Evolutionary conservation across 305 asterid species (phyloP).

Genomic region (Rubia balearica): DNA sequence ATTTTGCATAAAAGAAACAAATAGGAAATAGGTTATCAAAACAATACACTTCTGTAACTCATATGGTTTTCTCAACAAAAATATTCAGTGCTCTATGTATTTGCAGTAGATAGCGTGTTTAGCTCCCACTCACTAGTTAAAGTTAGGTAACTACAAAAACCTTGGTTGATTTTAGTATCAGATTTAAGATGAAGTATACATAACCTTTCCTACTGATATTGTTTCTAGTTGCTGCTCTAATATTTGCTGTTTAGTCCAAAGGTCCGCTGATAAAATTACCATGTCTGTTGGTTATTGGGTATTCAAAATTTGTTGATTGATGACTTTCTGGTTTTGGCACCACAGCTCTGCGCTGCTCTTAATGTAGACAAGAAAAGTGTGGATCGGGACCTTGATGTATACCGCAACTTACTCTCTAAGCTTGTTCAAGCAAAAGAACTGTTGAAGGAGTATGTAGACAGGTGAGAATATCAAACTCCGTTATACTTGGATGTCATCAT

Average conservation of each 20-base stretch:
- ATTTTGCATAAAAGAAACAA: not conserved
- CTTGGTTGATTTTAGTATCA: not conserved
- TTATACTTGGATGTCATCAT: not conserved
- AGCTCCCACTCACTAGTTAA: not conserved
- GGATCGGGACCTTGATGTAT: constrained; percentile 95
- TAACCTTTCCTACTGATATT: not conserved
- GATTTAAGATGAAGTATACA: not conserved
- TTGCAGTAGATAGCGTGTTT: not conserved
- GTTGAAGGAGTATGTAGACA: constrained; percentile 78
- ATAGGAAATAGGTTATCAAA: not conserved
- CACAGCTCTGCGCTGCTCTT: constrained; percentile 86
- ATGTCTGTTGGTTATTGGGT: not conserved
- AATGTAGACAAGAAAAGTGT: constrained; percentile 85
- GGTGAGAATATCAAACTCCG: constrained; percentile 39
- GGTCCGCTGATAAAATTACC: not conserved
- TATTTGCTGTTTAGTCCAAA: not conserved
- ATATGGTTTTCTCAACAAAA: not conserved
- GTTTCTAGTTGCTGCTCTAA: not conserved
- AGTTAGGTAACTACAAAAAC: not conserved
- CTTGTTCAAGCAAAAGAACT: constrained; percentile 99
- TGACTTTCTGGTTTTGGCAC: constrained; percentile 6
- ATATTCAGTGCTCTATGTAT: not conserved
- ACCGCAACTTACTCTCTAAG: constrained; percentile 91
- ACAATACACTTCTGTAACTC: not conserved
- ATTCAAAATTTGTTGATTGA: not conserved